Conservation (phyloP, 306 rosid species). For the Vigna unguiculata region DNA sequence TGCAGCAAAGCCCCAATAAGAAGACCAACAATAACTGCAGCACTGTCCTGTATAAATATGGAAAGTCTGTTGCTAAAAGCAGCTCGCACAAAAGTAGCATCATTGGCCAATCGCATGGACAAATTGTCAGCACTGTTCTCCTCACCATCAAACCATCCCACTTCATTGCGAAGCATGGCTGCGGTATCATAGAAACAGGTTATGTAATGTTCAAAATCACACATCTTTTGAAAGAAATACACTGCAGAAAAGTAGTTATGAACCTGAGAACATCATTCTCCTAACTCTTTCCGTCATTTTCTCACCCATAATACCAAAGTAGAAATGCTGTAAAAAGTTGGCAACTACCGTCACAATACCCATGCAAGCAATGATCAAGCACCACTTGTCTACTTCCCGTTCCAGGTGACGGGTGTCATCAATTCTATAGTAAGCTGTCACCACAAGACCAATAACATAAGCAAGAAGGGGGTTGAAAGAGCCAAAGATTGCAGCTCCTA, state of each 20-base stretch:
- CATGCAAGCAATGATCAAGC: constrained; percentile 97
- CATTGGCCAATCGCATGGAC: constrained; percentile 99
- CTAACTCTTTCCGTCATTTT: constrained; percentile 99
- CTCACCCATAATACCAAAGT: constrained; percentile 99
- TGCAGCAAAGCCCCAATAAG: constrained; percentile 87
- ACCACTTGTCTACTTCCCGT: constrained; percentile 84
- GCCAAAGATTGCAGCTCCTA: constrained; percentile 98
- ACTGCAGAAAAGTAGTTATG: constrained; percentile 36
- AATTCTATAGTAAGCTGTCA: constrained; percentile 73
- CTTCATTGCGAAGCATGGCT: constrained; percentile 99
- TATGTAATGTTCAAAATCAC: constrained; percentile 36
- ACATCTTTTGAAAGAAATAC: constrained; percentile 28
- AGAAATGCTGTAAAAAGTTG: constrained; percentile 98
- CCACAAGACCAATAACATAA: constrained; percentile 88
- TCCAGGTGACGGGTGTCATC: constrained; percentile 50
- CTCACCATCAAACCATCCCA: constrained; percentile 98
- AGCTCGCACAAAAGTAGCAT: constrained; percentile 99
- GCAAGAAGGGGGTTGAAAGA: constrained; percentile 99
- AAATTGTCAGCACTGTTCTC: constrained; percentile 97
- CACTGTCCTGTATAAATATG: constrained; percentile 96
- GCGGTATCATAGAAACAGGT: constrained; percentile 53
- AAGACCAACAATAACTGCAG: constrained; percentile 95
- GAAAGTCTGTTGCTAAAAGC: constrained; percentile 98
- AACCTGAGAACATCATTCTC: constrained; percentile 99
- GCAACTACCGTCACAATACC: constrained; percentile 96